Base-by-base conservation (phyloP, 2,329 filamentous ascomycete genomes). In the Arthroderma sp. region DNA sequence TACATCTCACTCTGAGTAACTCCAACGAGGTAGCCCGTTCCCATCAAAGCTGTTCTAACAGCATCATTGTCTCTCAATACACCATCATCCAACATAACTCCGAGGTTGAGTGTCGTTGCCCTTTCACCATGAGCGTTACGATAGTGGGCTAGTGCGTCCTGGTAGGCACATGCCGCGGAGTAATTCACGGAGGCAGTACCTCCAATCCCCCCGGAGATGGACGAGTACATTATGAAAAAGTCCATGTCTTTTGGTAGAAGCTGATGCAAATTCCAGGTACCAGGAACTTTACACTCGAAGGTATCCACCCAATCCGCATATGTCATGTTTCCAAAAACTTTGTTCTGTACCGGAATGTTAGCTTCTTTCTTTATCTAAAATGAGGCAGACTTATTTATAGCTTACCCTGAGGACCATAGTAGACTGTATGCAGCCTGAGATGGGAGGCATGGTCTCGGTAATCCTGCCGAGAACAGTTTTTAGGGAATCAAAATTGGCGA, bases 361-460 rank as follows among this genome's bases (percentile, higher is more conserved):
- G 15, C 15, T 22, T 22, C 15, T 22, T 22, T 22, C 15, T 1
- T 22, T 22, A 22, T 22, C 15, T 22, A 22, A 22, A 22, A 22
- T 22, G 15, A 22, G 15, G 15, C 15, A 22, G 15, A 22, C 15
- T 22, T 22, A 22, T 22, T 22, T 22, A 22, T 22, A 38, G 39
- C 47, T 47, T 40, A 47, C 52, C 34, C n/a, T 50, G 33, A 60
- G 43, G 2, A 59, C 55, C 56, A 61, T 60, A 0, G 61, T 45
- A 1, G 45, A 47, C 39, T 62, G 59, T 6, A 65, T 57, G 27
- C 56, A 55, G 1, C 62, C 62, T 28, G 48, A 51, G 29, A 64
- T 55, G 1, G 57, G 57, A 0, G 55, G 54, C 47, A 61, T 38
- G 8, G 40, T 45, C 9, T 43, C 31, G 2, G 29, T 29, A 36